phyloP scores from a whole-genome alignment of 2,329 filamentous ascomycete species.

The Trichocomaceae sp. region DNA sequence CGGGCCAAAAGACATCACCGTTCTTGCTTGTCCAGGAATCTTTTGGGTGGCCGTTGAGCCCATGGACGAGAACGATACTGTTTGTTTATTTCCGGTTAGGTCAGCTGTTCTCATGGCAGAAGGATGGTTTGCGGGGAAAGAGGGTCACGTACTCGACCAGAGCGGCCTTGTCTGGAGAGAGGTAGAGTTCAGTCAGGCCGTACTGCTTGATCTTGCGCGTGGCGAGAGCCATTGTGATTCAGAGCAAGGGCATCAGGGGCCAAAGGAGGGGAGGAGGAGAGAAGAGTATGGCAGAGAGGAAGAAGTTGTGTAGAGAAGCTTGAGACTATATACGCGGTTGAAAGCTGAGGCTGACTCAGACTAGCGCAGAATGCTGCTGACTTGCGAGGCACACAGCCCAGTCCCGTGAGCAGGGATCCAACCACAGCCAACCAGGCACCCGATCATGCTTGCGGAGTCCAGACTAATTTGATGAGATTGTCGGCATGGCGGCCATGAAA shows the following conservation, averaged over 20 bases:
- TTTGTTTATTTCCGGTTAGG: not conserved
- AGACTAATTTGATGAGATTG: not conserved
- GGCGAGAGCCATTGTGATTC: slow-evolving; percentile 7
- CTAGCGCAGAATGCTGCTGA: slow-evolving; percentile 5
- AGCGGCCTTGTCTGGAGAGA: slow-evolving; percentile 27
- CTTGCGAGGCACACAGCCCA: not conserved
- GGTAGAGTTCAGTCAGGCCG: slow-evolving; percentile 39
- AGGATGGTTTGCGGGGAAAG: not conserved
- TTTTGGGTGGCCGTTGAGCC: slow-evolving; percentile 59
- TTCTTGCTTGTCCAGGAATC: slow-evolving; percentile 52
- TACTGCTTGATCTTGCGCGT: slow-evolving; percentile 27
- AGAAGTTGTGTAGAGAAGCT: not conserved
- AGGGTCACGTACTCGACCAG: slow-evolving; percentile 30
- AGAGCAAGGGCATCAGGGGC: not conserved
- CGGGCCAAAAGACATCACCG: slow-evolving; percentile 60
- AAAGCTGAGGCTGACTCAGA: not conserved
- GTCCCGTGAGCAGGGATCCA: slow-evolving; percentile 1
- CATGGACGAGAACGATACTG: slow-evolving; percentile 62
- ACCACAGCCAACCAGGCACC: not conserved
- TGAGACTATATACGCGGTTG: not conserved
- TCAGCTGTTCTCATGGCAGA: not conserved
- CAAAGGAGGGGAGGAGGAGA: not conserved
- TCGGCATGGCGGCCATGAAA: not conserved
- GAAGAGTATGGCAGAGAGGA: not conserved
- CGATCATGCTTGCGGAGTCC: not conserved